Evolutionary conservation across 495 filamentous ascomycete species (phyloP), one percentile per base, ranked within the genome.

Genomic region (Immersiella caudata): DNA sequence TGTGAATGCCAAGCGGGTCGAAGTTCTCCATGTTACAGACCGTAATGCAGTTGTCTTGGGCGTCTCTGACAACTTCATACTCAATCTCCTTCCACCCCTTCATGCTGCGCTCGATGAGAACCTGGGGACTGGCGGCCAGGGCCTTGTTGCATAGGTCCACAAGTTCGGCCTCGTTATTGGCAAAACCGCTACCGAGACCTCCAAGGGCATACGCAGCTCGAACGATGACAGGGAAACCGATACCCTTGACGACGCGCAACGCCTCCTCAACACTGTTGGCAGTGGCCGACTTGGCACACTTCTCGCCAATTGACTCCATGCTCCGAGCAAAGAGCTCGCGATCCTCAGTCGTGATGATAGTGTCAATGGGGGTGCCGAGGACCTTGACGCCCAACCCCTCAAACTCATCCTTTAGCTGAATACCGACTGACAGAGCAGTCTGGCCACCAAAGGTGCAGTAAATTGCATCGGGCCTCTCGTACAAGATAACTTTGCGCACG

Each of bases 21-120:
- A 99, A 98, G 79, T 99, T 99, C 80, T 99, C 95, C 95, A 99
- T 99, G 83, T 99, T 99, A 82, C 95, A 99, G 68, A 99, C 95
- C 7, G 95, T 99, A 77, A 99, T 98, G 80, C 95, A 99, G 85
- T 99, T 99, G 81, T 99, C 93, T 66, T 91, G 88, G 51, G 89
- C 91, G 85, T 99, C 95, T 68, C 95, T 91, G 40, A 99, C 95
- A 58, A 99, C 95, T 70, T 99, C 95, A 78, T 99, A 99, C 75
- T 99, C 95, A 63, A 97, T 93, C 77, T 99, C 95, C 79, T 99
- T 99, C 95, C 95, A 99, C 56, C 95, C 95, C 79, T 99, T 99
- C 95, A 99, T 99, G 80, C 93, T 96, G 76, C 91, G 87, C 81
- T 99, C 95, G 68, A 99, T 94, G 35, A 99, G 83, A 6, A 99